Base-by-base conservation (phyloP, 2,329 filamentous ascomycete genomes). In the Fusarium bactridioides region DNA sequence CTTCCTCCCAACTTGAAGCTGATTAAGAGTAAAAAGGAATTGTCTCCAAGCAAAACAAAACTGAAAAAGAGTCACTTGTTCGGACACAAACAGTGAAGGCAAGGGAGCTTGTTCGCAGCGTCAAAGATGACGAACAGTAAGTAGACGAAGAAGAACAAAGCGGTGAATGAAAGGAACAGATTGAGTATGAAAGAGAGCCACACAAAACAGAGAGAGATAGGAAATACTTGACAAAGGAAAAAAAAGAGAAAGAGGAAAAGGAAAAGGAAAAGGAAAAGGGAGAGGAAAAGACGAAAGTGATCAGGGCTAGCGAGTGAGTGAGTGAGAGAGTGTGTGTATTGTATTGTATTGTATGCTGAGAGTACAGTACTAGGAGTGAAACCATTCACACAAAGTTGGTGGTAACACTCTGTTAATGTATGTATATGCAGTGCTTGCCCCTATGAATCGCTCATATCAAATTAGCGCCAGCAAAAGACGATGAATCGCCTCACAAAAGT, bases 371-470 rank as follows among this genome's bases (percentile, higher is more conserved):
- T 47, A 29, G 19, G 51, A 64, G 37, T 54, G 65, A 69, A 69
- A 64, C 64, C 48, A 55, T 64, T 47, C 38, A n/a, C 19, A 54
- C 33, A 40, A 47, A 51, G 58, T 62, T 37, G 44, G 64, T 62
- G 60, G 60, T 62, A 23, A 31, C 59, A 64, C 65, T 53, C 51
- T 69, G 47, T 69, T 68, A 68, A 69, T 69, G 67, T 69, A 69
- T 45, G 65, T 64, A 69, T 45, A 66, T 64, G 65, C 65, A 62
- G 35, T 43, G 47, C 48, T 16, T 44, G 37, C 50, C 47, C 40
- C 50, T 33, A 38, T 44, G 54, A 65, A 60, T 51, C 61, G 44
- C 25, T 29, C 60, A 72, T 53, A 35, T 47, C 54, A 61, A 51
- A 69, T 69, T 69, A 69, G 70, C 70, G 70, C 56, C 67, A 61